Base-by-base conservation (phyloP, 208 protist species). In the Lotmaria passim region DNA sequence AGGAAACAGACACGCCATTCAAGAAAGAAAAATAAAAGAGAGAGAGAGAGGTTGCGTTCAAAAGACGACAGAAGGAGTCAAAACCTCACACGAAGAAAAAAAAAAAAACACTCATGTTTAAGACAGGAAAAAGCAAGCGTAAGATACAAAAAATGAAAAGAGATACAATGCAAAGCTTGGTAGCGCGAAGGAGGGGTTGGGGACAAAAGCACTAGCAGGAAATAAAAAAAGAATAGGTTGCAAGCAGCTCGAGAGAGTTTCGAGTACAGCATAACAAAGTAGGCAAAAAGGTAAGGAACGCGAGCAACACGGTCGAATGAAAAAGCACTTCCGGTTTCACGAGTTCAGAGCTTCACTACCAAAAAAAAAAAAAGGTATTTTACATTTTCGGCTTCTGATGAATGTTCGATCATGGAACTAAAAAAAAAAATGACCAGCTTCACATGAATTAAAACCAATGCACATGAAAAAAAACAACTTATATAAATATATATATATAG, bases 61-160 rank as follows among this genome's bases (percentile, higher is more conserved):
- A 12, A 14, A 39, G 17, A 47, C 11, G 43, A 47, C 4, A 47
- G 43, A 12, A 12, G n/a, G 19, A 21, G 6, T 23, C 39, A 34
- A 47, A 51, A 39, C 2, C 21, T 43, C 17, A 44, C 15, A 21
- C 15, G 53, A 64, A 72, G n/a, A 59, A n/a, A 47, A 47, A 47
- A 47, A 47, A 47, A n/a, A 39, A 39, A 39, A 14, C 36, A 12
- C 36, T 14, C 12, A 12, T 39, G 41, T 19, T 46, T 15, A 4
- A 21, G 3, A 15, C 14, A 15, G 41, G n/a, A 46, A 36, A 26
- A 36, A 56, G 21, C 23, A n/a, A n/a, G n/a, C n/a, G n/a, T n/a
- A n/a, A n/a, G n/a, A n/a, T n/a, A n/a, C n/a, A 38, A 19, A 56
- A 31, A 36, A 31, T 7, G 14, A 36, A 36, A n/a, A 56, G 24